Evolutionary conservation across 2,329 filamentous ascomycete species (phyloP), one percentile per base, ranked within the genome.

Genomic region (Xylaria multiplex): DNA sequence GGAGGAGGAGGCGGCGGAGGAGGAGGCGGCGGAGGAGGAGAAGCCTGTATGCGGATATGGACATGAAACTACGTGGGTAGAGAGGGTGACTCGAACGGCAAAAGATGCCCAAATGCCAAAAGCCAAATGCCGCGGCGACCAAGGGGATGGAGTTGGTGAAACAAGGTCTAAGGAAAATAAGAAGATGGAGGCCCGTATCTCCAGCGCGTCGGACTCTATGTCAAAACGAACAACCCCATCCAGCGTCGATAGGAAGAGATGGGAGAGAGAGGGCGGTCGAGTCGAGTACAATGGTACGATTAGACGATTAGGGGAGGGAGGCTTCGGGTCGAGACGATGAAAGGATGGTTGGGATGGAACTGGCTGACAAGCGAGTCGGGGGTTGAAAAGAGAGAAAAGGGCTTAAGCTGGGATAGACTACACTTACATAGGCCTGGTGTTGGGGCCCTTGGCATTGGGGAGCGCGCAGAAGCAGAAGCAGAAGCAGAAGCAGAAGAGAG

Each of bases 141-240:
- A 55, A 53, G 65, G 60, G 64, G 49, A 55, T 63, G 56, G 62
- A 55, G 53, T 42, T 56, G 30, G 61, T 63, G 61, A 30, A 63
- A 64, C 59, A 66, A 61, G 61, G 56, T 45, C 64, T 59, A 62
- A 55, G 60, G 57, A 49, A 66, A 27, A 58, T 32, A 64, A 67
- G n/a, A 66, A 59, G 62, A 68, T 70, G 74, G 74, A 75, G 74
- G 74, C 73, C 74, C 73, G 73, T 72, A 75, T 75, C 73, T 74
- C 74, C 74, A 75, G 72, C 73, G 71, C 74, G 69, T 65, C 73
- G 73, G 74, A 75, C 71, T 70, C 74, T 75, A 75, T 70, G 62
- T 24, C 30, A 70, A 68, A 64, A 72, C 64, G 65, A 70, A 69
- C 66, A 67, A 69, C 72, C 69, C 74, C 74, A 75, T 75, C 72